Evolutionary conservation across 805 yeast genomes (phyloP).

Genomic region (Blastobotrys robertii): DNA sequence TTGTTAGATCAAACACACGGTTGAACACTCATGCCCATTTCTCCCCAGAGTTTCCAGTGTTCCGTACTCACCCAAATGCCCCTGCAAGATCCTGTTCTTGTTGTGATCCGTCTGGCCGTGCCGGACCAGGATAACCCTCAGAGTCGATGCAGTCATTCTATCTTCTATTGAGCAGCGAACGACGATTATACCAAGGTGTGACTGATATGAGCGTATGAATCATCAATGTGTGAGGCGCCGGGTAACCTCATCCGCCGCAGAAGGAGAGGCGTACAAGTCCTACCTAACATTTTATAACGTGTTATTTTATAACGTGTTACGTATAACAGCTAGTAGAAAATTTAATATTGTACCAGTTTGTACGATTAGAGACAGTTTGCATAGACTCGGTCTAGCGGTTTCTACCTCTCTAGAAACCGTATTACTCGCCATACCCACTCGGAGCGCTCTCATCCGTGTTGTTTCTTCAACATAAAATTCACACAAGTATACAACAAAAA

Average conservation of each 20-base stretch:
- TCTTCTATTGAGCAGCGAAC: neutral
- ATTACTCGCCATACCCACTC: too few relatives aligned
- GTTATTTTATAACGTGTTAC: too few relatives aligned
- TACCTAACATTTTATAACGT: too few relatives aligned
- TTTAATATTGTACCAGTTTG: too few relatives aligned
- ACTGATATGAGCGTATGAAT: neutral
- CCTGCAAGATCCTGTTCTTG: constrained; percentile 60
- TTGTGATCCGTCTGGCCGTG: constrained; percentile 84
- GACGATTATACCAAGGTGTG: neutral
- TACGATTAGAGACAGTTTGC: too few relatives aligned
- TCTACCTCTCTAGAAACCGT: too few relatives aligned
- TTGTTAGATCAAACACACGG: constrained; percentile 10
- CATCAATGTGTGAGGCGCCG: neutral
- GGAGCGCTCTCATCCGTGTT: too few relatives aligned
- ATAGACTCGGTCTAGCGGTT: too few relatives aligned
- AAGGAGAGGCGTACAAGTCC: neutral
- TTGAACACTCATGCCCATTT: neutral
- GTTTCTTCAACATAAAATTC: too few relatives aligned
- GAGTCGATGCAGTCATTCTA: neutral
- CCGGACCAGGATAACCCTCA: constrained; percentile 41
- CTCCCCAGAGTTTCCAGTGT: neutral
- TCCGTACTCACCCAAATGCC: constrained; percentile 36
- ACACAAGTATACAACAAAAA: too few relatives aligned
- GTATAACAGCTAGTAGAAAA: too few relatives aligned
- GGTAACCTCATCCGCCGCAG: neutral